Evolutionary conservation across 352 stramenopile species (phyloP).

Genomic region (Phytophthora meadii): DNA sequence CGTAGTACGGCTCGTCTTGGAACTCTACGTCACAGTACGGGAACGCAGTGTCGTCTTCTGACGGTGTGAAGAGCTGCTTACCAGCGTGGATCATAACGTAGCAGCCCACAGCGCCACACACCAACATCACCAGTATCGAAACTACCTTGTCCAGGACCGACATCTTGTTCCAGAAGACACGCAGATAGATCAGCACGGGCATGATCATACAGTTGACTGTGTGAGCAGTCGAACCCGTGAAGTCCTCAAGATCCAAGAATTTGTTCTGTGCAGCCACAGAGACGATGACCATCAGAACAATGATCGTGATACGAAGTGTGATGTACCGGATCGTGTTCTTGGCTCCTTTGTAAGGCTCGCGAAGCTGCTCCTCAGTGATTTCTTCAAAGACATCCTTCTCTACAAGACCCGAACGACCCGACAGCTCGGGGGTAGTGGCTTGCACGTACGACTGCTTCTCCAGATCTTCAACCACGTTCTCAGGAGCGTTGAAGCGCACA

Average conservation of each 20-base stretch:
- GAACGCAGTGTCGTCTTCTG: slow-evolving; percentile 20
- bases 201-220: slow-evolving; percentile 62
- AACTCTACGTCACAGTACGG: slow-evolving; percentile 20
- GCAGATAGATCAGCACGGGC: slow-evolving; percentile 57
- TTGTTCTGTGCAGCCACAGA: slow-evolving; percentile 20
- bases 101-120: slow-evolving; percentile 46
- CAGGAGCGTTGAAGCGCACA: slow-evolving; percentile 21
- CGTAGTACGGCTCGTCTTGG: slow-evolving; percentile 31
- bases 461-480: slow-evolving; percentile 22
- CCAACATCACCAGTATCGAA: slow-evolving; percentile 43
- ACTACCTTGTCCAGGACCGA: slow-evolving; percentile 51
- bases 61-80: slow-evolving; percentile 44
- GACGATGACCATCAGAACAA: slow-evolving; percentile 20
- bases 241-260: slow-evolving; percentile 37
- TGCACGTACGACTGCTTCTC: slow-evolving; percentile 20
- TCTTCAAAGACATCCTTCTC: slow-evolving; percentile 20
- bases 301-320: slow-evolving; percentile 18
- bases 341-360: slow-evolving; percentile 44
- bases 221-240: slow-evolving; percentile 50
- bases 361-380: slow-evolving; percentile 23
- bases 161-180: slow-evolving; percentile 45
- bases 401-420: slow-evolving; percentile 4
- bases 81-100: slow-evolving; percentile 58
- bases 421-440: slow-evolving; percentile 5
- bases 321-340: slow-evolving; percentile 47